phyloP scores from a whole-genome alignment of 345 rosid species.

The Clausena lansium region DNA sequence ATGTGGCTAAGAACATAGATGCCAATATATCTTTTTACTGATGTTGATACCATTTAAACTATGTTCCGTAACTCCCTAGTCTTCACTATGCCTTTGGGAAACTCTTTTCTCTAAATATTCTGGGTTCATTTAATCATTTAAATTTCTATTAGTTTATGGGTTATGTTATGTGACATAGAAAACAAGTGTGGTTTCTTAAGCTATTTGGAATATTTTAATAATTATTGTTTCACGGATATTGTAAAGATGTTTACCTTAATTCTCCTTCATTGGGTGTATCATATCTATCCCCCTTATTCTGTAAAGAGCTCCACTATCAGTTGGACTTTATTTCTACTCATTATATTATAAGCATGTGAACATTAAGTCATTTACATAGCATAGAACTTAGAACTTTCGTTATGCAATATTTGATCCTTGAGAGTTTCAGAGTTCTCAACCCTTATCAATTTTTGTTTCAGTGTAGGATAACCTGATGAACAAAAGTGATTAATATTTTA shows the following conservation, averaged over 20 bases:
- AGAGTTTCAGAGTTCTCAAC: neutral
- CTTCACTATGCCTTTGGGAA: neutral
- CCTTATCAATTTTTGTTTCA: neutral
- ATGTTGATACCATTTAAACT: neutral
- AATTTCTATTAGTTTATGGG: neutral
- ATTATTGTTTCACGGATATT: neutral
- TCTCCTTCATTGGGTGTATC: neutral
- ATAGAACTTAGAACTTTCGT: neutral
- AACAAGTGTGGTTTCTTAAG: neutral
- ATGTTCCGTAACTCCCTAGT: conserved; percentile 1
- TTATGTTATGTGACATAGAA: neutral
- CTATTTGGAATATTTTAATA: neutral
- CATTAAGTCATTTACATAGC: neutral
- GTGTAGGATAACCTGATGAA: neutral
- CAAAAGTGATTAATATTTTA: neutral
- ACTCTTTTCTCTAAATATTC: neutral
- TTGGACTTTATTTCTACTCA: neutral
- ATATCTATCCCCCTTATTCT: neutral
- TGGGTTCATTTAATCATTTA: neutral
- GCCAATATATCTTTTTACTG: neutral
- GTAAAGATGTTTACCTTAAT: neutral
- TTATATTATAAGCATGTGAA: neutral
- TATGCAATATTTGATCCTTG: neutral
- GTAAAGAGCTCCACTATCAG: neutral
- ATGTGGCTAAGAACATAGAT: neutral